Evolutionary conservation across 2,329 filamentous ascomycete genomes (phyloP), one percentile per base, ranked within the genome.

Genomic region (Pseudohalonectria lignicola): DNA sequence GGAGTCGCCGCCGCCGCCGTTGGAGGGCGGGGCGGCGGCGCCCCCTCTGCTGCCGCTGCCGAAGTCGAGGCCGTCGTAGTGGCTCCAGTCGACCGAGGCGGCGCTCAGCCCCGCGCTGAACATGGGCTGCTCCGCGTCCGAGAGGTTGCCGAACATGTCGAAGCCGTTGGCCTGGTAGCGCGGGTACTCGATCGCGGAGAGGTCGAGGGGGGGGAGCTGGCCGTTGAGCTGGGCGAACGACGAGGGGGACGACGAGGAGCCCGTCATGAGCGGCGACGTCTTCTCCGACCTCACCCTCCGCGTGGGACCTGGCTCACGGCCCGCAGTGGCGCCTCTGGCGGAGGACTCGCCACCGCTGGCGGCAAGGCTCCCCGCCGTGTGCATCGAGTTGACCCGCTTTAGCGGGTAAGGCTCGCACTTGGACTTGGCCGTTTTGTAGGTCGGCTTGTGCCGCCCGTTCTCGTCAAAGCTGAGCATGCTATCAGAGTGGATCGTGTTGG

Each of bases 361-460:
- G 39, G 60, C 53, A 28, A 55, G 53, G 25, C 25, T 17, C 25
- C 31, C n/a, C 25, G 17, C 17, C 56, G 73, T 65, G 55, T 74
- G 68, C 45, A 74, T 62, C 16, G 74, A 72, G 56, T 75, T 72
- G 45, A 71, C 70, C 41, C 74, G 68, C 51, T 62, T 71, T 31
- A 79, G 64, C 42, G 71, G 68, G 47, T 81, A 81, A 16, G 77
- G 75, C 23, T 72, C 72, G 47, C 66, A 71, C 54, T 79, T 78
- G 46, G 79, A 74, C 21, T 74, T 68, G 23, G 69, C 67, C 46
- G 74, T 74, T 59, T 77, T 78, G 52, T 74, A 67, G 11, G 68
- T 62, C 13, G 76, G 71, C 50, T 76, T 79, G 60, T 77, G 76
- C 49, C 79, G 73, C 36, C 76, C 76, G 49, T 79, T 71, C 46